Evolutionary conservation across 2,329 filamentous ascomycete species (phyloP), one percentile per base, ranked within the genome.

Genomic region (Tolypocladium guangdongense): DNA sequence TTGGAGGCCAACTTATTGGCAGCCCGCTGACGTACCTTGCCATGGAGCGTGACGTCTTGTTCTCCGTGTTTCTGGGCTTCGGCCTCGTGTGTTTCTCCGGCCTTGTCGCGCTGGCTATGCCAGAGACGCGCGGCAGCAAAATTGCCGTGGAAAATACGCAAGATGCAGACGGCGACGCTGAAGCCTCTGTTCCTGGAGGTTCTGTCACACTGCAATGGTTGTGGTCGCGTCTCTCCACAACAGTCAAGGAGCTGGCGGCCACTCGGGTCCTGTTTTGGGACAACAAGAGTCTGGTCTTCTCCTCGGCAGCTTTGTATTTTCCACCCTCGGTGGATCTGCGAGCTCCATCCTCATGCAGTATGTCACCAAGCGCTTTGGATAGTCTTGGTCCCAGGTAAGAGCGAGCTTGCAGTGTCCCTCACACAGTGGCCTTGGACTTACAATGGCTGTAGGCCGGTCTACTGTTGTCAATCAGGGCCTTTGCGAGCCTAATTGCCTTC

Each of bases 321-420:
- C 55, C 5, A 57, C 53, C 1, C 48, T 60, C 10, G 38, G 52
- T 7, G 47, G 37, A 8, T 57, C 41, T 24, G 54, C 54, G 22
- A 52, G 50, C 4, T 51, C 54, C 24, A 52, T 59, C n/a, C 49
- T 60, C 16, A 39, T 59, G 14, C 55, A 57, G 10, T 56, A 59
- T 22, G 50, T 55, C 20, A 56, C 56, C 12, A 59, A 55, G 24
- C 51, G 53, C 12, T 57, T 51, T 33, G 53, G 49, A 20, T 59
- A 54, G 55, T 54, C 50, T 46, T 60, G 45, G 58, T 55, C 47
- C 37, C 32, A 56, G 27, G 55, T 56, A 49, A 45, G 52, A 18
- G 16, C 2, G 32, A 22, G 6, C 10, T n/a, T 45, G 39, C 46
- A 12, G 10, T 4, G 20, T 20, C 18, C 6, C 16, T 4, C 16